Evolutionary conservation across 2,329 filamentous ascomycete species (phyloP), one percentile per base, ranked within the genome.

Genomic region (Aspergillus ustus): DNA sequence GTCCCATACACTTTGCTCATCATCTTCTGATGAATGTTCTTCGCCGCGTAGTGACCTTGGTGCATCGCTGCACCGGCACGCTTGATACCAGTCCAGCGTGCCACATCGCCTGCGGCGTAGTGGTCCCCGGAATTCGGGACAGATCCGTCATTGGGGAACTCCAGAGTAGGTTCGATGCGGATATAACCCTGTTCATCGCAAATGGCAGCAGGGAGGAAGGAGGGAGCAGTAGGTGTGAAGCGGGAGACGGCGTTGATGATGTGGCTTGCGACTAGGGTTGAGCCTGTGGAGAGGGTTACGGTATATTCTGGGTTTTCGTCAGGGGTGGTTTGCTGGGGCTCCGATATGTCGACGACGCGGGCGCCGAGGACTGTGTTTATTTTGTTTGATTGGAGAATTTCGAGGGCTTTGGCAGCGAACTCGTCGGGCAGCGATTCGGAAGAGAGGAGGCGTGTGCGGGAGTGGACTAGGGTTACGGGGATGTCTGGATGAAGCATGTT

Each of bases 1-100:
- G 75, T 72, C 43, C 72, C 70, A 19, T 68, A 73, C 25, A 76
- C 73, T 55, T 80, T 73, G 57, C 78, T 70, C 49, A 86, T 73
- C 71, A 91, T 86, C 25, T 82, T 78, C 75, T 89, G 85, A 76
- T 91, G 84, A 57, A 90, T 84, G 72, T 93, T 93, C 57, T 83
- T 76, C 7, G 87, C 90, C 3, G 85, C 85, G 63, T 84, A 82
- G 69, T 88, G 85, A 43, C 90, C 91, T 81, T 89, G 87, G 70
- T 90, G 85, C 84, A 93, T 91, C 37, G 91, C 91, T 17, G 82
- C 85, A 25, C 91, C 91, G 69, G 89, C 91, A 49, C 91, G 88
- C 80, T 92, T 93, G 78, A 94, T 92, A 48, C 90, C 91, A 0
- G 88, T 85, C 91, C 91, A 93, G 52, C 81, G 79, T 34, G 84